Conservation (phyloP, 1,284 basidiomycete genomes). For the Albatrellus sp. region DNA sequence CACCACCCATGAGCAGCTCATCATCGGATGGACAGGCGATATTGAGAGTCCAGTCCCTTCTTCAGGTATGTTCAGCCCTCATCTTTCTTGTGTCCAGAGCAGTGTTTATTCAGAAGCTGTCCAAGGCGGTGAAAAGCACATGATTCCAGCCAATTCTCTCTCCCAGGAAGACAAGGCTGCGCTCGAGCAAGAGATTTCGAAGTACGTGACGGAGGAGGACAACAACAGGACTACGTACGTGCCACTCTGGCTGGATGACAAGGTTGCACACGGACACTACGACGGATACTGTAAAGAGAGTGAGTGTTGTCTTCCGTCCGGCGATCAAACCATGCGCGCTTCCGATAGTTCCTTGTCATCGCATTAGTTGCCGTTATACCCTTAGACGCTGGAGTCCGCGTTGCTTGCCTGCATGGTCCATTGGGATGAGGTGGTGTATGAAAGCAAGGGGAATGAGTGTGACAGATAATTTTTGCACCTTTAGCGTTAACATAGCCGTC, state of each 20-base stretch:
- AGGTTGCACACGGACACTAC: slow-evolving; percentile 87
- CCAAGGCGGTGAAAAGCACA: slow-evolving; percentile 18
- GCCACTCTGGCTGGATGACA: slow-evolving; percentile 88
- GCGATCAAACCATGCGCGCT: background rate
- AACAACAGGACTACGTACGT: slow-evolving; percentile 58
- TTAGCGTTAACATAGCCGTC: no score
- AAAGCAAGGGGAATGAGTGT: no score
- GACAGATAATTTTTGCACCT: no score
- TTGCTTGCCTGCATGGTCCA: no score
- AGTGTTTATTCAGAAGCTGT: no score
- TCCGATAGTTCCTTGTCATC: background rate
- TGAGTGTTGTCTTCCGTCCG: slow-evolving; percentile 25
- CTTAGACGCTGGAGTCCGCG: no score
- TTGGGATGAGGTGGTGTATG: no score
- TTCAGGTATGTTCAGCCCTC: slow-evolving; percentile 7
- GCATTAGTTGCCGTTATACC: no score
- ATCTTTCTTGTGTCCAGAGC: background rate
- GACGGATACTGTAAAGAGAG: slow-evolving; percentile 98
- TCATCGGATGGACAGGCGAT: slow-evolving; percentile 93
- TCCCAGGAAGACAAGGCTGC: slow-evolving; percentile 45
- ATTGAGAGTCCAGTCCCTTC: slow-evolving; percentile 32
- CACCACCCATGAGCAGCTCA: slow-evolving; percentile 76
- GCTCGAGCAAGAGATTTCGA: slow-evolving; percentile 46
- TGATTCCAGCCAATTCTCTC: slow-evolving; percentile 41
- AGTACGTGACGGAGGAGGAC: slow-evolving; percentile 32